Evolutionary conservation across 2,329 filamentous ascomycete species (phyloP), one percentile per base, ranked within the genome.

Genomic region (Ascochyta koolunga): DNA sequence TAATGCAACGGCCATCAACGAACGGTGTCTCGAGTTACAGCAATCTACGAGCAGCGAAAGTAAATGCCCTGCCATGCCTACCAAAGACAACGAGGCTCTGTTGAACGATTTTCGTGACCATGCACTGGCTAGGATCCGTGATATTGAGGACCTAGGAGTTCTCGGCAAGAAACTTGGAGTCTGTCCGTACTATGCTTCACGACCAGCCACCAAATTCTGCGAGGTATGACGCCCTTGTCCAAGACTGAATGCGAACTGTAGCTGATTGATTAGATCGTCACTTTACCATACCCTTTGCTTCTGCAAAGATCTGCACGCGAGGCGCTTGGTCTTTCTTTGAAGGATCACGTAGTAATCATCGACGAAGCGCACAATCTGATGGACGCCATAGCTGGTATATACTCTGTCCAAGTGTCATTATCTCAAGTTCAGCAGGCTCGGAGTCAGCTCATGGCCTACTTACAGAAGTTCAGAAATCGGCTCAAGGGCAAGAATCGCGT

Each of bases 291-390:
- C 70, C 93, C 93, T 1, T 76, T 99, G 6, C 81, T 99, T 0
- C 79, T 99, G 3, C 95, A 98, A 68, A 90, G 88, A 65, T 90
- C 87, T 4, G 93, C 95, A 0, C 83, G 95, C 42, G 93, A 98
- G 56, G 92, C 95, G 0, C 81, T 99, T 0, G 89, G 89, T 0
- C 86, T 99, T 37, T 93, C 89, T 21, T 76, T 99, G 8, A 92
- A 96, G 65, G 86, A 87, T 5, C 95, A 96, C 67, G 82, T 99
- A 0, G 87, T 99, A n/a, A 89, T 99, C 22, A 90, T 99, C 41
- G 95, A 99, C 64, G 95, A 99, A 78, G 95, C 95, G 0, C 95
- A 99, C 72, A 99, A 99, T 69, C 84, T 99, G 46, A 96, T 97
- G 89, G 93, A 97, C 72, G 92, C 93, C 0, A 91, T 99, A 39